Percentiles rank a stretch among this genome's conserved stretches.
phyloP scores from a whole-genome alignment of 2,329 filamentous ascomycete species.

The Clonostachys rosea region DNA sequence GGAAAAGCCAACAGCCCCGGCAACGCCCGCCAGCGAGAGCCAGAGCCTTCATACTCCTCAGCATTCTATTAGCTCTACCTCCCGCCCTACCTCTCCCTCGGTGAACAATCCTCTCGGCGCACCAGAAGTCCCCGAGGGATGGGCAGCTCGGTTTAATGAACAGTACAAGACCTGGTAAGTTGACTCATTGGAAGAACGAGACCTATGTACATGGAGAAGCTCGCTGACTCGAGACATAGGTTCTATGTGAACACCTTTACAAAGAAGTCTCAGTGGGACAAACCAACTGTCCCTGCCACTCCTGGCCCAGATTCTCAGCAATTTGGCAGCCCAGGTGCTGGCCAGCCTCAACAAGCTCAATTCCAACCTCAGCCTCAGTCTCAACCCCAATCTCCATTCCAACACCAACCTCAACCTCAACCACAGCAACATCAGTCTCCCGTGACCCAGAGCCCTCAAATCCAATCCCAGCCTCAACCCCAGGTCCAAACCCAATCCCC shows the following conservation, averaged over 20 bases:
- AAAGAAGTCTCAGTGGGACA: conserved; percentile 88
- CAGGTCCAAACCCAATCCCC: too few species aligned
- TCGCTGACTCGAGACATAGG: conserved; percentile 44
- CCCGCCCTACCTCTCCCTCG: neutral
- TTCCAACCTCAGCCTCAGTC: too few species aligned
- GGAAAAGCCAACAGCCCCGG: conserved; percentile 73
- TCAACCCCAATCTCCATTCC: too few species aligned
- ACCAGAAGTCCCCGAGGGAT: conserved; percentile 68
- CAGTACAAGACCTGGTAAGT: conserved; percentile 76
- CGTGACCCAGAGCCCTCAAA: too few species aligned
- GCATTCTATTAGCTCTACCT: neutral
- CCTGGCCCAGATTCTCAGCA: neutral
- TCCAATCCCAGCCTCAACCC: too few species aligned
- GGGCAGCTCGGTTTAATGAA: conserved; percentile 80
- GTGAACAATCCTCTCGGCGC: neutral
- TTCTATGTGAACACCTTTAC: conserved; percentile 90
- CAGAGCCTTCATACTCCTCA: too few species aligned
- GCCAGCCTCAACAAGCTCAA: too few species aligned
- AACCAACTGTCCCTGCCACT: conserved; percentile 49
- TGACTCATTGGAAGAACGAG: too few species aligned
- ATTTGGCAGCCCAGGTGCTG: too few species aligned
- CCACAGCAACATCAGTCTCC: too few species aligned
- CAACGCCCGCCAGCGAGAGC: conserved; percentile 23
- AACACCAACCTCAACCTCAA: too few species aligned
- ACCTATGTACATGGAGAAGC: neutral